phyloP scores from a whole-genome alignment of 2,329 filamentous ascomycete genomes.

The Thielaviopsis ethacetica region DNA sequence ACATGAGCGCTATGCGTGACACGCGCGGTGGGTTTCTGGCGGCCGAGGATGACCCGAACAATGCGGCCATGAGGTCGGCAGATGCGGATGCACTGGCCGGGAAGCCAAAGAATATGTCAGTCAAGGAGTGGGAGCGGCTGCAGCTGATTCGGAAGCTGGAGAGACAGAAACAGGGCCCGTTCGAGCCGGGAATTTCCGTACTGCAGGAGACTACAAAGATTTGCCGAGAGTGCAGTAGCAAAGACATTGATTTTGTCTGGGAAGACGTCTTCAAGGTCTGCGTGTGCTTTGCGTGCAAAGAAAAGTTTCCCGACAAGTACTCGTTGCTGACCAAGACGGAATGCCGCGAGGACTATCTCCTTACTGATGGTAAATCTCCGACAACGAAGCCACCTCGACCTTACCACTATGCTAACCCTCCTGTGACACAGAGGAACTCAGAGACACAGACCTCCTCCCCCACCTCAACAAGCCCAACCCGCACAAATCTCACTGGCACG shows the following conservation, averaged over 20 bases:
- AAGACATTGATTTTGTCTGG: conserved; percentile 94
- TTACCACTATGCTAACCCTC: too few species aligned
- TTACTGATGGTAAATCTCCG: conserved; percentile 75
- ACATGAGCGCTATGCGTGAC: conserved; percentile 95
- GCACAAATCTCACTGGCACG: conserved; percentile 90
- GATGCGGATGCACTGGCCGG: conserved; percentile 31
- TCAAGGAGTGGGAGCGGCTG: conserved; percentile 78
- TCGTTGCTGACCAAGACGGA: conserved; percentile 93
- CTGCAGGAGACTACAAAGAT: conserved; percentile 52
- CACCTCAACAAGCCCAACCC: conserved; percentile 84
- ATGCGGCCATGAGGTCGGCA: conserved; percentile 45
- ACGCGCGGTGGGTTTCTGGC: conserved; percentile 92
- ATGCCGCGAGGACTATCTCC: conserved; percentile 81
- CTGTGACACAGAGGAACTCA: conserved; percentile 56
- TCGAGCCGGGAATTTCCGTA: conserved; percentile 74
- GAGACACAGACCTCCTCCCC: conserved; percentile 70
- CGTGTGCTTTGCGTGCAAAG: conserved; percentile 75
- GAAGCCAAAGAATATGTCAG: conserved; percentile 75
- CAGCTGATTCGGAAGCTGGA: conserved; percentile 59
- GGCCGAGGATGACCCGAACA: conserved; percentile 80
- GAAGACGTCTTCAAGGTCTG: conserved; percentile 62
- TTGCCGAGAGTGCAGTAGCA: conserved; percentile 65
- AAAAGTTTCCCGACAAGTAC: conserved; percentile 81
- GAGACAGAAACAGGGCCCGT: conserved; percentile 62
- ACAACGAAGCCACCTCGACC: too few species aligned